phyloP scores from a whole-genome alignment of 306 rosid species.

The Cicer cuneatum region DNA sequence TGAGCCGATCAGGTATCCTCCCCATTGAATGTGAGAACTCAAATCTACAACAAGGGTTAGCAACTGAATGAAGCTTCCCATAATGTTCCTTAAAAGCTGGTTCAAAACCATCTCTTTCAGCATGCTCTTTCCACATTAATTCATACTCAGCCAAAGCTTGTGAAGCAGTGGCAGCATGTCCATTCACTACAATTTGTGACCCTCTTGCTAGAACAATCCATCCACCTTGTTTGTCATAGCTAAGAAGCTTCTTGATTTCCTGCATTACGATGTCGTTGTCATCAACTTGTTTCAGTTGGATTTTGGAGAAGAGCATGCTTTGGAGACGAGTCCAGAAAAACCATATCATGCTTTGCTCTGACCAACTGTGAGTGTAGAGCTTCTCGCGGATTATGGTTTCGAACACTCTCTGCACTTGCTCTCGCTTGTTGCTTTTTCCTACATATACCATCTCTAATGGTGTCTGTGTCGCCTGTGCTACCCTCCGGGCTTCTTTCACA shows the following conservation, averaged over 20 bases:
- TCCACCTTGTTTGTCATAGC: slow-evolving; percentile 59
- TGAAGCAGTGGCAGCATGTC: slow-evolving; percentile 48
- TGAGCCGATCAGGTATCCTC: slow-evolving; percentile 52
- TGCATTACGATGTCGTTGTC: slow-evolving; percentile 55
- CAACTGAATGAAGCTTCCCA: slow-evolving; percentile 40
- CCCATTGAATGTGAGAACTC: slow-evolving; percentile 52
- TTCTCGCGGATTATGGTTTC: slow-evolving; percentile 50
- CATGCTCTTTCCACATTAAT: slow-evolving; percentile 49
- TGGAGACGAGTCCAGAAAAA: slow-evolving; percentile 72
- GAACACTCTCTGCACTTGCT: slow-evolving; percentile 50
- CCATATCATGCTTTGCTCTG: slow-evolving; percentile 63
- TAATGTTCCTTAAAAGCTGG: slow-evolving; percentile 47
- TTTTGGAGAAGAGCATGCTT: slow-evolving; percentile 72
- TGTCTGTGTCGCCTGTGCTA: slow-evolving; percentile 47
- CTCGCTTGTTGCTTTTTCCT: slow-evolving; percentile 61
- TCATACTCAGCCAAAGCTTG: slow-evolving; percentile 55
- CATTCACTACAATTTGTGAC: slow-evolving; percentile 51
- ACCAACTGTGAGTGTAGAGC: slow-evolving; percentile 54
- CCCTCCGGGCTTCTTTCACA: slow-evolving; percentile 53
- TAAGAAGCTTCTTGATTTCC: slow-evolving; percentile 57
- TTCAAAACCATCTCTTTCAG: slow-evolving; percentile 51
- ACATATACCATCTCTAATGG: slow-evolving; percentile 63
- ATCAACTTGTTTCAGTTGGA: slow-evolving; percentile 53
- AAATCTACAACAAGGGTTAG: slow-evolving; percentile 51
- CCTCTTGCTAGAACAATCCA: slow-evolving; percentile 65